These are phyloP conservation scores for Lepiota venenata DNA, from an alignment of 768 basidiomycete genomes.

Conservation along the genomic window DNA sequence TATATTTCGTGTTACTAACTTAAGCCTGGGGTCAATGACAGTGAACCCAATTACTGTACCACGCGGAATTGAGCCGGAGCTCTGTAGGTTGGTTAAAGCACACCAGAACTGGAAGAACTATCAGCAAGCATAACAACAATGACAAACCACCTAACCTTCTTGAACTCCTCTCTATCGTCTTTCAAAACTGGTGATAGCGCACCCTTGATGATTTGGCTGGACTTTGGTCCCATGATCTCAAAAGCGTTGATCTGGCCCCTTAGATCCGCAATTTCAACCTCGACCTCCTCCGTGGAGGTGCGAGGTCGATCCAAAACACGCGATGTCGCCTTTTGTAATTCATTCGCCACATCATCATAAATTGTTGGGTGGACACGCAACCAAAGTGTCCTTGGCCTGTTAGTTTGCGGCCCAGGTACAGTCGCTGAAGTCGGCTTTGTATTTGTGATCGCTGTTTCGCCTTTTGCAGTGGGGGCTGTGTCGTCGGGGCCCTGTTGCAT, in stretches of 20 bases:
- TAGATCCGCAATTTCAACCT: constrained; percentile 69
- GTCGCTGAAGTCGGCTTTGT: not conserved
- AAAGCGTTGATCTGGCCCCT: constrained; percentile 73
- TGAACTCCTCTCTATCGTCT: constrained; percentile 53
- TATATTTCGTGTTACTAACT: constrained; percentile 39
- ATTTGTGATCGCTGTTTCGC: constrained; percentile 15
- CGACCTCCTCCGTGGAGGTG: constrained; percentile 20
- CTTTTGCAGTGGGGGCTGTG: not conserved
- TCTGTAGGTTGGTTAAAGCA: constrained; percentile 54
- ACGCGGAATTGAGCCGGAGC: constrained; percentile 63
- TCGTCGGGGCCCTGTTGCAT: not conserved
- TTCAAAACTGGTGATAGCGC: constrained; percentile 47
- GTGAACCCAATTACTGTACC: constrained; percentile 78
- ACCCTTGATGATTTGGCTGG: constrained; percentile 71
- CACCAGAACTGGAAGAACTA: constrained; percentile 58
- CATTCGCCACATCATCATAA: constrained; percentile 1
- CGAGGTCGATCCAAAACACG: constrained; percentile 7
- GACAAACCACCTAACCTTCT: constrained; percentile 38
- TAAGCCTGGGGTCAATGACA: constrained; percentile 84
- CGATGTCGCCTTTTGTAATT: constrained; percentile 7
- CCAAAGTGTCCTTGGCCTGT: constrained; percentile 4
- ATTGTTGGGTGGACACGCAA: constrained; percentile 9
- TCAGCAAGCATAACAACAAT: not conserved
- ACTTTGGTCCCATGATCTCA: constrained; percentile 87
- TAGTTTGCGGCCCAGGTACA: not conserved